Percentiles rank a stretch among this genome's conserved stretches.
phyloP scores from a whole-genome alignment of 345 rosid genomes.

The Trapa bicornis region DNA sequence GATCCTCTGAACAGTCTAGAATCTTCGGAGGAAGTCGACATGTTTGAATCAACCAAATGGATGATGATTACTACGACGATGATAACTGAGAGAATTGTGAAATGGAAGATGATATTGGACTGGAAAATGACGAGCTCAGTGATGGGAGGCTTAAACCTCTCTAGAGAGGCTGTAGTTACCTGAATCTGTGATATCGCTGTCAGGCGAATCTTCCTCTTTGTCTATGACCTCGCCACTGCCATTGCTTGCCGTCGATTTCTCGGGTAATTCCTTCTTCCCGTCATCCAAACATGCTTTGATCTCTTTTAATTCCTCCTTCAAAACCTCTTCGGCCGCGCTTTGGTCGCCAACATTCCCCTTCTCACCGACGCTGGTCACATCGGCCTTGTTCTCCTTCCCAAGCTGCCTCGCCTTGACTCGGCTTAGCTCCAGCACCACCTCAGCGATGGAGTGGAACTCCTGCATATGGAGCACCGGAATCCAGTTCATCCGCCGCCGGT shows the following conservation, averaged over 20 bases:
- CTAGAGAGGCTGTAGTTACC: slow-evolving; percentile 26
- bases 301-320: slow-evolving; percentile 3
- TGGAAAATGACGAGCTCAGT: not conserved
- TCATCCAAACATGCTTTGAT: slow-evolving; percentile 20
- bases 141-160: not conserved
- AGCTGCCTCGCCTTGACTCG: slow-evolving; percentile 22
- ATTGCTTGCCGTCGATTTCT: slow-evolving; percentile 16
- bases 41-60: too few species aligned
- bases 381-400: slow-evolving; percentile 7
- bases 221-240: slow-evolving; percentile 18
- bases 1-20: too few species aligned
- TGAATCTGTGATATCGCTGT: slow-evolving; percentile 77
- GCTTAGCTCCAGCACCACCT: slow-evolving; percentile 52
- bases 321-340: slow-evolving; percentile 18
- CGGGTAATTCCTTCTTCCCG: slow-evolving; percentile 14
- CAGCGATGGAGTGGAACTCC: slow-evolving; percentile 75
- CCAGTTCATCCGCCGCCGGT: slow-evolving; percentile 86
- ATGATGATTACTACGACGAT: too few species aligned
- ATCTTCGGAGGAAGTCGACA: too few species aligned
- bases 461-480: slow-evolving; percentile 94
- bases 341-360: too few species aligned
- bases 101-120: too few species aligned
- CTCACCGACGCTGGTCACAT: not conserved
- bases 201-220: slow-evolving; percentile 49
- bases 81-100: too few species aligned